Base-by-base conservation (phyloP, 2,329 filamentous ascomycete genomes). In the Claviceps lovelessii region DNA sequence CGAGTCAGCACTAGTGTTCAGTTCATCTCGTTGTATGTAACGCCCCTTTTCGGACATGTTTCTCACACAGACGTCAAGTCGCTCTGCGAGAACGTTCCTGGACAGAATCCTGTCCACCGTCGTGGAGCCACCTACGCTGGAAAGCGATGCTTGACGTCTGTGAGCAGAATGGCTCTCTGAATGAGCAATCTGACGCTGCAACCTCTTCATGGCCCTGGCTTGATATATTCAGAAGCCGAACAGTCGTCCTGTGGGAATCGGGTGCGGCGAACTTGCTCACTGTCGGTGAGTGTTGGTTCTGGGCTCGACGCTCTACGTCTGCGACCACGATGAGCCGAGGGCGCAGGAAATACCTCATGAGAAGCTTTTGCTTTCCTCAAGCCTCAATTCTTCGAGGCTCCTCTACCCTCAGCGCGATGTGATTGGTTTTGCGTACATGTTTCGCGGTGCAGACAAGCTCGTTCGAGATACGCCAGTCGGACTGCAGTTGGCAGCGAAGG, bases 301-400 rank as follows among this genome's bases (percentile, higher is more conserved):
- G 46, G 46, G 29, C 31, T 44, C 15, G 39, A 51, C 8, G 4
- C 33, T 19, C 13, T 51, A 10, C 37, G 5, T 19, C 13, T 51
- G 5, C 37, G 5, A 28, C 2, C 23, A 44, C 11, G 39, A n/a
- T 8, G 9, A 7, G 4, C 28, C 13, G 11, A 17, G 17, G 17
- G 0, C 59, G 68, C 0, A 72, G 74, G 3, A 76, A 73, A 56
- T 65, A 64, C 0, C 78, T 70, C 51, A 58, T 86, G 62, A 66
- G 0, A 67, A 78, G 2, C 23, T 0, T 74, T 77, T 33, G 72
- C 65, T 1, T 72, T 83, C 29, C 65, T 88, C 1, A 78, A 76
- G 15, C 80, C 86, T 52, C 71, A 78, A 19, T 76, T 78, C 0
- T 76, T 87, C 51, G 83, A 81, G 0, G 85, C 78, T 23, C 62